These are phyloP conservation scores for Papiliotrema flavescens DNA, from an alignment of 1,284 basidiomycete species.

Conservation along the genomic window DNA sequence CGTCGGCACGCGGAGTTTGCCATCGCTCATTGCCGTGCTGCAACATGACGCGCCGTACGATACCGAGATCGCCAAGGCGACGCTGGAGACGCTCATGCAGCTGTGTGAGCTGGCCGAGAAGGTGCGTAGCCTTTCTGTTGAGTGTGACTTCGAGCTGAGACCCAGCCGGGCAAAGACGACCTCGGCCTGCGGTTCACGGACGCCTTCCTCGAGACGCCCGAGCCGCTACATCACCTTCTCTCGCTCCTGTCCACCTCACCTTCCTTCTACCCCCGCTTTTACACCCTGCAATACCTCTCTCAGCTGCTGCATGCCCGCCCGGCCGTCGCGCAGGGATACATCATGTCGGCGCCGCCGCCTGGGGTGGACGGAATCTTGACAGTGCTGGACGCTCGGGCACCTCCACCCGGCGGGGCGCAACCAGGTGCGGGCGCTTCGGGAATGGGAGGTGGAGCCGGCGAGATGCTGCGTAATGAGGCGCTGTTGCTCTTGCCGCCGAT, in stretches of 20 bases:
- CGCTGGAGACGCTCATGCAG: slow-evolving; percentile 74
- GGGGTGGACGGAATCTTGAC: slow-evolving; percentile 45
- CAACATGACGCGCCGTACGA: slow-evolving; percentile 83
- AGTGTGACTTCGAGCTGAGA: background rate
- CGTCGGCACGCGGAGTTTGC: slow-evolving; percentile 70
- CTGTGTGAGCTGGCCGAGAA: slow-evolving; percentile 46
- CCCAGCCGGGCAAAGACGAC: slow-evolving; percentile 50
- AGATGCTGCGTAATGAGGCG: slow-evolving; percentile 58
- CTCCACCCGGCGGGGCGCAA: slow-evolving; percentile 19
- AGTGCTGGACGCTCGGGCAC: slow-evolving; percentile 40
- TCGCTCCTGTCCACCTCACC: slow-evolving; percentile 59
- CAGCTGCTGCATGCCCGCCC: slow-evolving; percentile 75
- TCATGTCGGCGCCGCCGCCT: slow-evolving; percentile 56
- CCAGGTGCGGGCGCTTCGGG: slow-evolving; percentile 4
- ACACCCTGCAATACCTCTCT: slow-evolving; percentile 77
- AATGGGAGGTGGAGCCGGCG: slow-evolving; percentile 42
- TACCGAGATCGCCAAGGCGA: slow-evolving; percentile 82
- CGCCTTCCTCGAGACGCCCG: slow-evolving; percentile 51
- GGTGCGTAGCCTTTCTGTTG: slow-evolving; percentile 16
- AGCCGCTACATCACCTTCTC: slow-evolving; percentile 72
- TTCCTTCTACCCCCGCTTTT: slow-evolving; percentile 80
- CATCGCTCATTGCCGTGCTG: slow-evolving; percentile 72
- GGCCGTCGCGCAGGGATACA: slow-evolving; percentile 77
- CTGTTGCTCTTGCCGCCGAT: slow-evolving; percentile 79
- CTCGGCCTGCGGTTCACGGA: slow-evolving; percentile 52